Evolutionary conservation across 495 filamentous ascomycete species (phyloP).

Genomic region (Podospora sp.): DNA sequence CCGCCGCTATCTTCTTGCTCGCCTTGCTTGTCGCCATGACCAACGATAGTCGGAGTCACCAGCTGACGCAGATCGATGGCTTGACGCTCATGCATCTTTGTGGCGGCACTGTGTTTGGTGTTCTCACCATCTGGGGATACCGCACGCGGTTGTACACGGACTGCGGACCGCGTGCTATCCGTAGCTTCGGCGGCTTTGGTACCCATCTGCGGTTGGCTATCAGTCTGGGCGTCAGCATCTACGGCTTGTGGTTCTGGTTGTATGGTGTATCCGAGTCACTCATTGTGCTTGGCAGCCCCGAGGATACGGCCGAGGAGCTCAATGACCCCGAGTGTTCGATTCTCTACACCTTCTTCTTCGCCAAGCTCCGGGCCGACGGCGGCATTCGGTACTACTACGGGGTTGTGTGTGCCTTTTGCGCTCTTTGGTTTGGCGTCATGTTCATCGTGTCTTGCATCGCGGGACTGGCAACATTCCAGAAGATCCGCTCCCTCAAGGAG

Average conservation of each 20-base stretch:
- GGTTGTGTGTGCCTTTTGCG: slow-evolving; percentile 24
- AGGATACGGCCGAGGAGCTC: slow-evolving; percentile 20
- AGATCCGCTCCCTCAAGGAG: slow-evolving; percentile 11
- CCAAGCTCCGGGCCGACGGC: slow-evolving; percentile 25
- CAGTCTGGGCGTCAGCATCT: slow-evolving; percentile 30
- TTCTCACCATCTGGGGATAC: slow-evolving; percentile 34
- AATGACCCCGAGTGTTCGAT: slow-evolving; percentile 24
- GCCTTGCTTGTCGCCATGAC: slow-evolving; percentile 31
- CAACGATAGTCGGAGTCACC: slow-evolving; percentile 20
- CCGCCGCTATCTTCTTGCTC: slow-evolving; percentile 33
- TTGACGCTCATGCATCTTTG: slow-evolving; percentile 35
- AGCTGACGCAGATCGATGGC: slow-evolving; percentile 28
- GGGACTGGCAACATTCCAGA: slow-evolving; percentile 14
- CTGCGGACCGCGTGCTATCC: slow-evolving; percentile 27
- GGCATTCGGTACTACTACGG: slow-evolving; percentile 29
- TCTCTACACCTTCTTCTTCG: slow-evolving; percentile 35
- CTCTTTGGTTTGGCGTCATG: slow-evolving; percentile 31
- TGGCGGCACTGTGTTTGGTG: slow-evolving; percentile 32
- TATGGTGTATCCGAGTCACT: slow-evolving; percentile 21
- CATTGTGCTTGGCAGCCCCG: slow-evolving; percentile 8
- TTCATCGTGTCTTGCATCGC: slow-evolving; percentile 26
- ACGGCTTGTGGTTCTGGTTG: slow-evolving; percentile 35
- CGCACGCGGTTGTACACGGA: slow-evolving; percentile 29
- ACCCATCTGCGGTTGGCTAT: slow-evolving; percentile 30
- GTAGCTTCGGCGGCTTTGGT: slow-evolving; percentile 29